Evolutionary conservation across 2,329 filamentous ascomycete species (phyloP).

Genomic region (Aspergillus unguis): DNA sequence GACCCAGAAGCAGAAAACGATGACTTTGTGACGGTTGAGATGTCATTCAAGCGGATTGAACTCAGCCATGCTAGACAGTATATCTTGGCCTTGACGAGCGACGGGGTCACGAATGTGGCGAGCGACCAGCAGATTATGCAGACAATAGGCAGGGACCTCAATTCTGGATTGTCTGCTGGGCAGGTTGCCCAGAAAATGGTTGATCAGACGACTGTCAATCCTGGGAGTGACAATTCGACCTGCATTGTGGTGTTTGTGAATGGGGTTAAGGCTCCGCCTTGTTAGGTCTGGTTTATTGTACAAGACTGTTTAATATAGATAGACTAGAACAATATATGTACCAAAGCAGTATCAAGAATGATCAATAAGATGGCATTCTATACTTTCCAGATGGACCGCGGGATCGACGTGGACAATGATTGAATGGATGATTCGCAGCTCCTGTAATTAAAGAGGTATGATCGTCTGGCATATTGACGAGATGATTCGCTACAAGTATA

Average conservation of each 20-base stretch:
- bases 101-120: slow-evolving; percentile 11
- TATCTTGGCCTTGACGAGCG: slow-evolving; percentile 7
- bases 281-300: no score
- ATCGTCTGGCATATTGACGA: no score
- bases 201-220: background rate
- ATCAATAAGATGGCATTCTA: no score
- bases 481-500: no score
- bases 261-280: background rate
- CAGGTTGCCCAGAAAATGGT: slow-evolving; percentile 1
- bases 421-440: no score
- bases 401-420: no score
- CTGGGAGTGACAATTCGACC: slow-evolving; percentile 12
- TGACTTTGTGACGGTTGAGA: slow-evolving; percentile 4
- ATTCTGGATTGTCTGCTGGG: background rate
- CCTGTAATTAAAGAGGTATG: no score
- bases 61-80: slow-evolving; percentile 1
- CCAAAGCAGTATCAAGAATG: no score
- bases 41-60: slow-evolving; percentile 1
- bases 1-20: background rate
- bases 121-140: slow-evolving; percentile 3
- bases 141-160: background rate
- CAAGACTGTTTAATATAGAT: no score
- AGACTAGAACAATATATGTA: no score
- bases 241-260: slow-evolving; percentile 8
- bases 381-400: no score